A percentile compares a stretch with the other conserved stretches of the same genome.
Evolutionary conservation across 805 yeast species (phyloP).

Genomic region (Candida koratica): DNA sequence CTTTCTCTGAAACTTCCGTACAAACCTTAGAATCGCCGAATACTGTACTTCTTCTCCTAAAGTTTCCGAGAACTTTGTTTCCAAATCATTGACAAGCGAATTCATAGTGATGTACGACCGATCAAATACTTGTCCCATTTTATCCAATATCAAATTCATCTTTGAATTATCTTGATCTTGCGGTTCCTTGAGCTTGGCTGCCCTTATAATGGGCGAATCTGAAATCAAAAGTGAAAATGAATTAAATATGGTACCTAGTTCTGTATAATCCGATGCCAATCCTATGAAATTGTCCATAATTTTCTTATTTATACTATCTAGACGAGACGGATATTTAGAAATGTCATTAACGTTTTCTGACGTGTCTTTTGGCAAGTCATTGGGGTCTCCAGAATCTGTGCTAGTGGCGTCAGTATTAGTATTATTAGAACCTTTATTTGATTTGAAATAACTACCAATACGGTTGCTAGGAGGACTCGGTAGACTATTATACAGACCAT

Average conservation of each 20-base stretch:
- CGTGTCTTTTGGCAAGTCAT: conserved; percentile 4
- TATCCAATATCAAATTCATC: conserved; percentile 50
- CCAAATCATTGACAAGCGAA: conserved; percentile 48
- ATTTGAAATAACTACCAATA: conserved; percentile 26
- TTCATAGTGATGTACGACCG: conserved; percentile 53
- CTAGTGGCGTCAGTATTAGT: not conserved
- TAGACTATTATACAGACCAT: conserved; percentile 28
- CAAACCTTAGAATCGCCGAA: conserved; percentile 52
- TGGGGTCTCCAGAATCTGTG: not conserved
- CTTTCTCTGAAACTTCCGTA: conserved; percentile 53
- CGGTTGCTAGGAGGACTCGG: conserved; percentile 32
- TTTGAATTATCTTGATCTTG: conserved; percentile 28
- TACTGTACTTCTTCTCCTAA: conserved; percentile 68
- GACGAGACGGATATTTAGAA: conserved; percentile 32
- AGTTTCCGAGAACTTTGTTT: conserved; percentile 62
- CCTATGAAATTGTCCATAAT: conserved; percentile 54
- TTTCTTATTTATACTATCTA: conserved; percentile 57
- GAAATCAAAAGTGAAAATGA: conserved; percentile 49
- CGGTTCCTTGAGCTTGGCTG: conserved; percentile 21
- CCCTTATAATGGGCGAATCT: conserved; percentile 25
- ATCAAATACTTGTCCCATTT: conserved; percentile 84
- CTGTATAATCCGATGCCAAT: conserved; percentile 62
- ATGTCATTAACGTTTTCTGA: conserved; percentile 6
- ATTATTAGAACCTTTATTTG: not conserved
- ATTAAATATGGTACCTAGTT: conserved; percentile 60